phyloP scores from a whole-genome alignment of 164 flowering plant genomes.

The Macadamia tetraphylla region DNA sequence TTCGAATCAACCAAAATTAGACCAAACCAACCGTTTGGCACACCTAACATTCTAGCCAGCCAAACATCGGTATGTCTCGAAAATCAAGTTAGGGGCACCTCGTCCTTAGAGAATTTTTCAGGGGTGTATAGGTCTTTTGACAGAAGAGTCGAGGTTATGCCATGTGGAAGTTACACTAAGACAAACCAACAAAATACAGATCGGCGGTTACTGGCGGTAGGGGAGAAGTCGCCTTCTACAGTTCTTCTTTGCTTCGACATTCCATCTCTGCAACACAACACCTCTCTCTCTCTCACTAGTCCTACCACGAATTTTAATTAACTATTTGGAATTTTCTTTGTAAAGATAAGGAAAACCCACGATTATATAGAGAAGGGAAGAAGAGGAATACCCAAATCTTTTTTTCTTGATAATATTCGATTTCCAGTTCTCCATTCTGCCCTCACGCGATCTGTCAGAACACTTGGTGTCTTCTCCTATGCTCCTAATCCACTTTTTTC shows the following conservation, averaged over 20 bases:
- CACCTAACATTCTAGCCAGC: too few relatives aligned
- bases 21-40: too few relatives aligned
- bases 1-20: too few relatives aligned
- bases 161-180: conserved; percentile 16
- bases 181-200: conserved; percentile 3
- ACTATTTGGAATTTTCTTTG: not conserved
- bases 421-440: conserved; percentile 3
- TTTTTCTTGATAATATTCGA: not conserved
- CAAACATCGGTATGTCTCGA: too few relatives aligned
- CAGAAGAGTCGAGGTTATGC: not conserved
- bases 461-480: not conserved
- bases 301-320: too few relatives aligned
- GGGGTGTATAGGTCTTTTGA: conserved; percentile 13
- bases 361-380: too few relatives aligned
- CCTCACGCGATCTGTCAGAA: conserved; percentile 12
- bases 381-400: too few relatives aligned
- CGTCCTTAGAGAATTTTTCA: not conserved
- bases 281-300: not conserved
- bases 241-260: conserved; percentile 28
- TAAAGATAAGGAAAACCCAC: too few relatives aligned
- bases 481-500: conserved; percentile 5
- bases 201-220: conserved; percentile 32
- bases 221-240: conserved; percentile 40
- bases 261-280: conserved; percentile 29
- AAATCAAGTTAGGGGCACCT: too few relatives aligned